Conservation (phyloP, 257 asterid species). For the Solanum bukasovii region DNA sequence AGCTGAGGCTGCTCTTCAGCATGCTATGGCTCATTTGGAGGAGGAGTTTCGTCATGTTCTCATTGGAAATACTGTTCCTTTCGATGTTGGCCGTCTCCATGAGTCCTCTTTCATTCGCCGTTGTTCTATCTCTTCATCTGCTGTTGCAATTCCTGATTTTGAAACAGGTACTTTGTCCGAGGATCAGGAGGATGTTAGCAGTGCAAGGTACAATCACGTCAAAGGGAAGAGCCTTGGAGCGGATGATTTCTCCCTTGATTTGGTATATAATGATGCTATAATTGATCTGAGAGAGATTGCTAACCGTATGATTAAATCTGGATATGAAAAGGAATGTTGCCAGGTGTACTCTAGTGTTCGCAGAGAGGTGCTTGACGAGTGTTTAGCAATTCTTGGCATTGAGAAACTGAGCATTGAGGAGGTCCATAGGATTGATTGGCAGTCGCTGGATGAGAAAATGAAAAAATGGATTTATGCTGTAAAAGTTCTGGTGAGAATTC, state of each 20-base stretch:
- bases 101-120: conserved; percentile 22
- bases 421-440: conserved; percentile 90
- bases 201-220: conserved; percentile 52
- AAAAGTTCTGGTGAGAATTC: conserved; percentile 60
- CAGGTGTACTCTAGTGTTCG: conserved; percentile 80
- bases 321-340: conserved; percentile 90
- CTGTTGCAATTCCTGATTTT: conserved; percentile 50
- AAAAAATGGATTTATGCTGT: conserved; percentile 85
- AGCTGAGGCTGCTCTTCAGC: conserved; percentile 69
- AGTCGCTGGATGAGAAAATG: conserved; percentile 74
- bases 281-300: conserved; percentile 71
- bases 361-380: conserved; percentile 83
- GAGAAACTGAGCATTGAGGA: conserved; percentile 94
- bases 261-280: conserved; percentile 62
- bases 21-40: conserved; percentile 78
- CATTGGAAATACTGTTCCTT: conserved; percentile 44
- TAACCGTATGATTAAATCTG: conserved; percentile 74
- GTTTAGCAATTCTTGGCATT: conserved; percentile 63
- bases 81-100: conserved; percentile 60
- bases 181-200: conserved; percentile 37
- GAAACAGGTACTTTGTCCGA: conserved; percentile 39
- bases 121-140: conserved; percentile 45
- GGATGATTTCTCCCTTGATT: conserved; percentile 57
- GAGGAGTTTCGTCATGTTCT: conserved; percentile 75
- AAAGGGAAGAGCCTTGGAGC: conserved; percentile 57